Conservation (phyloP, 805 yeast species). For the Zygosaccharomyces siamensis region DNA sequence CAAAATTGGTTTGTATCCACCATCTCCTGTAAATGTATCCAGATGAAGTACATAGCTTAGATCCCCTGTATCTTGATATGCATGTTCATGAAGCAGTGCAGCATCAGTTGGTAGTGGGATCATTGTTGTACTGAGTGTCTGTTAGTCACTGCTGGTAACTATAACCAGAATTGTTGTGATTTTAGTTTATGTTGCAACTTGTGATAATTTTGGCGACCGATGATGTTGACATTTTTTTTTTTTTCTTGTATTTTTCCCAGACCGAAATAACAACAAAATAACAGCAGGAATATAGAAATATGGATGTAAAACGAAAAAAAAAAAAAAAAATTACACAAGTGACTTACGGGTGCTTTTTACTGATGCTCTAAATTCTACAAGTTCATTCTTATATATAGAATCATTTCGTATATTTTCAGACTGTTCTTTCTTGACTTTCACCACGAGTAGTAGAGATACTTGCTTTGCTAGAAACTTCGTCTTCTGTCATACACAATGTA, state of each 20-base stretch:
- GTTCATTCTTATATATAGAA: no score
- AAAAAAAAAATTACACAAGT: no score
- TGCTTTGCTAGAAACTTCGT: background rate
- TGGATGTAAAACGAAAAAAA: background rate
- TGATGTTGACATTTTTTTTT: constrained; percentile 3
- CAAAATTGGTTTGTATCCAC: constrained; percentile 29
- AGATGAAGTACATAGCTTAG: constrained; percentile 27
- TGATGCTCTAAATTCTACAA: background rate
- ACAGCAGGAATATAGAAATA: background rate
- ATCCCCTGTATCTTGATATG: constrained; percentile 33
- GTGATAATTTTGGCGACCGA: constrained; percentile 3
- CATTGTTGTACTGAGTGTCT: constrained; percentile 15
- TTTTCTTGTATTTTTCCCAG: no score
- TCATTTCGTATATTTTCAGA: background rate
- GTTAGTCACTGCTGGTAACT: background rate
- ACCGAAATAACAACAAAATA: background rate
- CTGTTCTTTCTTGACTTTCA: background rate
- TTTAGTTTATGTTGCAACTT: background rate
- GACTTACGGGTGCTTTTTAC: no score
- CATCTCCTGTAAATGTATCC: constrained; percentile 28
- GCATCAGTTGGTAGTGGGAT: constrained; percentile 37
- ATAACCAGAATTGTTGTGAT: background rate
- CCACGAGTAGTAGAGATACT: background rate
- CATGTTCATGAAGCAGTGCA: constrained; percentile 36
- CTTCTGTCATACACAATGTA: constrained; percentile 15